Percentiles rank a stretch among this genome's conserved stretches.
Conservation (phyloP, 2,329 filamentous ascomycete genomes). For the Cladosporium sp. region DNA sequence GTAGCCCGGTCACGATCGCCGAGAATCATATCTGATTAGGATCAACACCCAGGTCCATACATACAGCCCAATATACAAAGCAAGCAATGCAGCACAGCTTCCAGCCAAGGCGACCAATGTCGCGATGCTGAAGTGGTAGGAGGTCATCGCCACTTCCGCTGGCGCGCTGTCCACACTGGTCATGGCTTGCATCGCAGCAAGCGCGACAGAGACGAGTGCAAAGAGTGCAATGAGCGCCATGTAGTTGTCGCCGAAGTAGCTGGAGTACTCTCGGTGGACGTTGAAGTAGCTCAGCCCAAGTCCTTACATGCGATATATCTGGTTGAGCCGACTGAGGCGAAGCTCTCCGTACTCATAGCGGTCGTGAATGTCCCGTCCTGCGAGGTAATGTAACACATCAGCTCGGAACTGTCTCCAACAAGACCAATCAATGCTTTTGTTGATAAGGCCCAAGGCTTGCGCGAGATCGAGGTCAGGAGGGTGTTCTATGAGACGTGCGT, state of each 20-base stretch:
- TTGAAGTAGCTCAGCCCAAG: slow-evolving; percentile 10
- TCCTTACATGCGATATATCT: slow-evolving; percentile 18
- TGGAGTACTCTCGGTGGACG: slow-evolving; percentile 17
- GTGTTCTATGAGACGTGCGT: neutral
- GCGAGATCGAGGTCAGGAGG: neutral
- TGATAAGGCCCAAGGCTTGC: neutral
- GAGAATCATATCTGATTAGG: too few species aligned
- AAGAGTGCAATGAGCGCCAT: slow-evolving; percentile 17
- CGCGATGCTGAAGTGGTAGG: too few species aligned
- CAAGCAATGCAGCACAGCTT: too few species aligned
- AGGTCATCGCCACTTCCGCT: too few species aligned
- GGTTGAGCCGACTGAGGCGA: slow-evolving; percentile 20
- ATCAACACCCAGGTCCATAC: too few species aligned
- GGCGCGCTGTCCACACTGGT: neutral
- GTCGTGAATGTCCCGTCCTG: neutral
- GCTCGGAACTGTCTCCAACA: neutral
- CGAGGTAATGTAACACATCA: neutral
- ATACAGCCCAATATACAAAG: too few species aligned
- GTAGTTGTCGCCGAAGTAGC: slow-evolving; percentile 20
- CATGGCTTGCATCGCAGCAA: slow-evolving; percentile 23
- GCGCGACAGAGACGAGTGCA: slow-evolving; percentile 16
- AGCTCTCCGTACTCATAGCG: slow-evolving; percentile 24
- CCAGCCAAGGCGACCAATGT: too few species aligned
- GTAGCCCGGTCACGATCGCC: too few species aligned
- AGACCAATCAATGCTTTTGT: neutral